Percentiles rank a stretch among this genome's conserved stretches.
These are phyloP conservation scores for Tephrocybe sp. DNA, from an alignment of 768 basidiomycete genomes.

Conservation along the genomic window DNA sequence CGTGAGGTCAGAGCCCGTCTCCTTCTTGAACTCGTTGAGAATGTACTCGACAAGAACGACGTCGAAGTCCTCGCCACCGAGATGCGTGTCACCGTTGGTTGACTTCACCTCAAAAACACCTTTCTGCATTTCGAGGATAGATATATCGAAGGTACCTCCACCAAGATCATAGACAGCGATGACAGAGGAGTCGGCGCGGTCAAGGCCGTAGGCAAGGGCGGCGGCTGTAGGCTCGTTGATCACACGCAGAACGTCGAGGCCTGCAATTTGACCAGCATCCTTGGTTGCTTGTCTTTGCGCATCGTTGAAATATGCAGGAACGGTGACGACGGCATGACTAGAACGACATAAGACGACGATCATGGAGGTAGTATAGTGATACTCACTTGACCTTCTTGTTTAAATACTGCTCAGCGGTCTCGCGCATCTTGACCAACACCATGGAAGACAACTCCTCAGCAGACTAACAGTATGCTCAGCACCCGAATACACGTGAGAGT, in stretches of 20 bases:
- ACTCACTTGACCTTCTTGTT: conserved; percentile 95
- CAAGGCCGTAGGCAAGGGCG: conserved; percentile 96
- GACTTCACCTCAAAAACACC: conserved; percentile 99
- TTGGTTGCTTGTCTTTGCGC: conserved; percentile 99
- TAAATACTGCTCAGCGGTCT: conserved; percentile 91
- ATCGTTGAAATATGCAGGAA: conserved; percentile 99
- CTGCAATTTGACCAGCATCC: conserved; percentile 96
- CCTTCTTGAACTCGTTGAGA: conserved; percentile 92
- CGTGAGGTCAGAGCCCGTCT: conserved; percentile 76
- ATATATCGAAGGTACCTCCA: conserved; percentile 99
- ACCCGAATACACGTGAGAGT: not conserved
- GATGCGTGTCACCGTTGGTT: conserved; percentile 98
- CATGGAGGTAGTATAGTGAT: not conserved
- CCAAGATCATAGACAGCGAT: conserved; percentile 99
- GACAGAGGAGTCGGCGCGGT: conserved; percentile 78
- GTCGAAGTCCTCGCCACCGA: conserved; percentile 97
- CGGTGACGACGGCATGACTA: conserved; percentile 89
- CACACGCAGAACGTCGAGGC: conserved; percentile 95
- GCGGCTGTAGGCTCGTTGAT: conserved; percentile 99
- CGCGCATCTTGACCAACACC: conserved; percentile 91
- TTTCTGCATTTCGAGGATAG: conserved; percentile 99
- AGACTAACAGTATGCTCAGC: conserved; percentile 48
- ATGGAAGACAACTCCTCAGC: conserved; percentile 86
- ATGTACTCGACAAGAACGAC: conserved; percentile 85
- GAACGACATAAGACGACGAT: conserved; percentile 10